Base-by-base conservation (phyloP, 2,329 filamentous ascomycete genomes). In the Phoma sp. region DNA sequence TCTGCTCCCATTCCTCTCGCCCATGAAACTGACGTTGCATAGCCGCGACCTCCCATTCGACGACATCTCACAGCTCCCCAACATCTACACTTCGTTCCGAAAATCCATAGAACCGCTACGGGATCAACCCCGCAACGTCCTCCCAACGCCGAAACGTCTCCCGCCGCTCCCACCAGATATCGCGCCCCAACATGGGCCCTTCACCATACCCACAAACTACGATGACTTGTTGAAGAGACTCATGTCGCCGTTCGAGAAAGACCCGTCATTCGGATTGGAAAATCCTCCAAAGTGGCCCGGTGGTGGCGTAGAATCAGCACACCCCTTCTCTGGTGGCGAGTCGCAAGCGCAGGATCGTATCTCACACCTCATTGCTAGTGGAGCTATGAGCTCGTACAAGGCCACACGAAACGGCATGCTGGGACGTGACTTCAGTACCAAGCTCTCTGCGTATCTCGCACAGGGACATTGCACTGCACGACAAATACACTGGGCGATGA, bases 41-140 rank as follows among this genome's bases (percentile, higher is more conserved):
- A 92, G 89, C 62, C 86, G 86, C 22, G 89, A 93, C 65, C 70
- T 89, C 0, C 82, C 84, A 0, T 79, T 89, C 41, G 67, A 80
- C 2, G 75, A 80, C 4, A 78, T 86, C 0, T 68, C 80, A 29
- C 82, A 90, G 2, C 78, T 92, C 1, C 88, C 89, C 2, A 88
- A 92, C 64, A 80, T 93, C 2, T 93, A 91, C 68, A 92, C 90
- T 0, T 82, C 82, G 0, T 93, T 89, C 63, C 83, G 89, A 7
- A 92, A 91, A 72, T 83, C 81, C 2, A 82, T 90, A 47, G 89
- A 92, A 60, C 89, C 89, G 0, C 77, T 93, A 2, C 82, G 87
- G 37, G 78, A 85, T 35, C 83, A 83, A 10, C 89, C 90, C 4
- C 82, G 89, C 36, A 69, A 78, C 1, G 69, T 80, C 0, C 69